Evolutionary conservation across 768 basidiomycete genomes (phyloP).

Genomic region (Boletus huronensis): DNA sequence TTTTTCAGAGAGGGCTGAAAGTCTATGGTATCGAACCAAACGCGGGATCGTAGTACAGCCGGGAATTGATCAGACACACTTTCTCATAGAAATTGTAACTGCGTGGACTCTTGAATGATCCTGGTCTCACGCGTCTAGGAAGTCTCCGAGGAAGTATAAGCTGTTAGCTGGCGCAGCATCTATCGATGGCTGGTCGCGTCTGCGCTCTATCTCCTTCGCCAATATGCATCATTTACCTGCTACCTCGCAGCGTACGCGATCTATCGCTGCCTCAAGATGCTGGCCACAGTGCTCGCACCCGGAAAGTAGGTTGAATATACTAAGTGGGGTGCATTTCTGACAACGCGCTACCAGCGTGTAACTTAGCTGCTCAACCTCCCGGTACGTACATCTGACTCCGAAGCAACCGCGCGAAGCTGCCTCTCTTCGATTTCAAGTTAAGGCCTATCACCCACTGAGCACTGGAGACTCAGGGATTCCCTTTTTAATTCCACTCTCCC

Average conservation of each 20-base stretch:
- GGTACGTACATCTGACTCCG: neutral
- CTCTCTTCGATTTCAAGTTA: neutral
- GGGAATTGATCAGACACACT: neutral
- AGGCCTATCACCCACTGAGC: neutral
- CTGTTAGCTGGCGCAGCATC: neutral
- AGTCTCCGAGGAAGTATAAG: neutral
- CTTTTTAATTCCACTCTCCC: neutral
- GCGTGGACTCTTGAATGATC: neutral
- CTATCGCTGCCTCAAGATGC: neutral
- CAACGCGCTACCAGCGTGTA: neutral
- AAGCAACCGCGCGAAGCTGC: neutral
- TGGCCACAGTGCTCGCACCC: too few species aligned
- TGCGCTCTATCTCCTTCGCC: too few species aligned
- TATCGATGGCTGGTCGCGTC: neutral
- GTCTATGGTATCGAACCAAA: constrained; percentile 42
- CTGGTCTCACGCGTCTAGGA: neutral
- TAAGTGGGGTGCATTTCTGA: too few species aligned
- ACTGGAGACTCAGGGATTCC: neutral
- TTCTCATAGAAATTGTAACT: neutral
- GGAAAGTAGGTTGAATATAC: neutral
- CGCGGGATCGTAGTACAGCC: constrained; percentile 8
- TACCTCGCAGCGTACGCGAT: too few species aligned
- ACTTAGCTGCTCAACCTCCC: neutral
- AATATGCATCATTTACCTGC: too few species aligned
- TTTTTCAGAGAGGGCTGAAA: constrained; percentile 24